Conservation (phyloP, 148 eudicot species). For the Cornus controversa region DNA sequence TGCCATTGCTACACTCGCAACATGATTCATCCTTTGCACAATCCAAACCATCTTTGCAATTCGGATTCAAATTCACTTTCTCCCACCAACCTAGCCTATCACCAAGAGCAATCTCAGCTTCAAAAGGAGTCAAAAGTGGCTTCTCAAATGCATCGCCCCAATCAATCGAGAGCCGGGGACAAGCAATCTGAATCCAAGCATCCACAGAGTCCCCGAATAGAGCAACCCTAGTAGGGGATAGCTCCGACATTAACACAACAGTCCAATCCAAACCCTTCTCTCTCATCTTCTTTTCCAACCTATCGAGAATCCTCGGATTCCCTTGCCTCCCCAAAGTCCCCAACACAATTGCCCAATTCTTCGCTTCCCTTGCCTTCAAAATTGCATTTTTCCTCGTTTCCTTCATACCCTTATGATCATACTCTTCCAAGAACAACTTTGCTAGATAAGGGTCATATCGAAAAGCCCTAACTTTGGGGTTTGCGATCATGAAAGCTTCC, state of each 20-base stretch:
- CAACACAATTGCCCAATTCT: slow-evolving; percentile 80
- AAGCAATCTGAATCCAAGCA: slow-evolving; percentile 96
- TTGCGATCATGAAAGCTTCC: slow-evolving; percentile 96
- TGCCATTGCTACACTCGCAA: slow-evolving; percentile 43
- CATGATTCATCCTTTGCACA: slow-evolving; percentile 38
- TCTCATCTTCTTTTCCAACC: slow-evolving; percentile 79
- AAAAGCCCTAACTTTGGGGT: slow-evolving; percentile 70
- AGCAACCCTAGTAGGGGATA: slow-evolving; percentile 68
- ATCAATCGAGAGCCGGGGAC: slow-evolving; percentile 90
- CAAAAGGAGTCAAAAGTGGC: slow-evolving; percentile 83
- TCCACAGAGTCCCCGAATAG: slow-evolving; percentile 84
- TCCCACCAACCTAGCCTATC: slow-evolving; percentile 98
- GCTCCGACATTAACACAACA: slow-evolving; percentile 81
- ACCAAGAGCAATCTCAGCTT: slow-evolving; percentile 94
- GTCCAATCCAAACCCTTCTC: slow-evolving; percentile 70
- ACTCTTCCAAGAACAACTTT: slow-evolving; percentile 81
- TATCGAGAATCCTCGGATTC: slow-evolving; percentile 73
- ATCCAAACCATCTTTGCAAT: slow-evolving; percentile 11
- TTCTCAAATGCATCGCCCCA: slow-evolving; percentile 93
- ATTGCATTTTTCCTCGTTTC: slow-evolving; percentile 65
- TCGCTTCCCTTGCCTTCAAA: slow-evolving; percentile 63
- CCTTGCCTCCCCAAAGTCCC: slow-evolving; percentile 97
- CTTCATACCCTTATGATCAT: slow-evolving; percentile 94
- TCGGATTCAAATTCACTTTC: slow-evolving; percentile 24
- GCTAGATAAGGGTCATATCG: slow-evolving; percentile 92